Conservation (phyloP, 1,284 basidiomycete genomes). For the Veloporphyrellus conicus region DNA sequence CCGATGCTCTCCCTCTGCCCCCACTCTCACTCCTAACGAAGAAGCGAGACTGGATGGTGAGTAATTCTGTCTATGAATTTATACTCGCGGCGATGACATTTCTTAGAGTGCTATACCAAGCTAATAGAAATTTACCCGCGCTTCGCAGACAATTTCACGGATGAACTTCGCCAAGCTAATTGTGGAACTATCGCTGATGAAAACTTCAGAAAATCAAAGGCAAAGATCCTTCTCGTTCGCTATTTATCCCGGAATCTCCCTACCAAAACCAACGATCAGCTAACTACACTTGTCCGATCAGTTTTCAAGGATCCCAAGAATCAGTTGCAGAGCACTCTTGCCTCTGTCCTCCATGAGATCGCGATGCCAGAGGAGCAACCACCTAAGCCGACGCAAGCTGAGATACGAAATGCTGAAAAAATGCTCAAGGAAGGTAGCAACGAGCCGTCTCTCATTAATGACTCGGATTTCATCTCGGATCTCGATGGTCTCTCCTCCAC, state of each 20-base stretch:
- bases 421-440: slow-evolving; percentile 24
- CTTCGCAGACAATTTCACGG: slow-evolving; percentile 17
- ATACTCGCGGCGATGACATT: not conserved
- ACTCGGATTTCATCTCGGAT: slow-evolving; percentile 31
- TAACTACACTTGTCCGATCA: slow-evolving; percentile 12
- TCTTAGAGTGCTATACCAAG: slow-evolving; percentile 18
- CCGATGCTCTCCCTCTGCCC: slow-evolving; percentile 14
- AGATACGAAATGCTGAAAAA: slow-evolving; percentile 15
- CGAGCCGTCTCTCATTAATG: slow-evolving; percentile 18
- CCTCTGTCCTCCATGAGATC: slow-evolving; percentile 15
- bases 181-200: slow-evolving; percentile 21
- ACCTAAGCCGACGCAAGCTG: slow-evolving; percentile 13
- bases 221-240: slow-evolving; percentile 21
- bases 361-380: not conserved
- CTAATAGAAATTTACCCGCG: slow-evolving; percentile 16
- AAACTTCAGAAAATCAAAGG: slow-evolving; percentile 24
- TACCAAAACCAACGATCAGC: slow-evolving; percentile 14
- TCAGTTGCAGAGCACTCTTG: slow-evolving; percentile 13
- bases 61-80: not conserved
- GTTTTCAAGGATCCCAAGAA: slow-evolving; percentile 14
- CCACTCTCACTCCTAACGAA: slow-evolving; percentile 16
- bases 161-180: slow-evolving; percentile 19
- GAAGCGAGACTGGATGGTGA: slow-evolving; percentile 14
- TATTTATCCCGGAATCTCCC: slow-evolving; percentile 19
- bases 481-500: slow-evolving; percentile 21